These are phyloP conservation scores for Diplosphaera chodatii DNA, from an alignment of 139 green algal species.

Conservation along the genomic window DNA sequence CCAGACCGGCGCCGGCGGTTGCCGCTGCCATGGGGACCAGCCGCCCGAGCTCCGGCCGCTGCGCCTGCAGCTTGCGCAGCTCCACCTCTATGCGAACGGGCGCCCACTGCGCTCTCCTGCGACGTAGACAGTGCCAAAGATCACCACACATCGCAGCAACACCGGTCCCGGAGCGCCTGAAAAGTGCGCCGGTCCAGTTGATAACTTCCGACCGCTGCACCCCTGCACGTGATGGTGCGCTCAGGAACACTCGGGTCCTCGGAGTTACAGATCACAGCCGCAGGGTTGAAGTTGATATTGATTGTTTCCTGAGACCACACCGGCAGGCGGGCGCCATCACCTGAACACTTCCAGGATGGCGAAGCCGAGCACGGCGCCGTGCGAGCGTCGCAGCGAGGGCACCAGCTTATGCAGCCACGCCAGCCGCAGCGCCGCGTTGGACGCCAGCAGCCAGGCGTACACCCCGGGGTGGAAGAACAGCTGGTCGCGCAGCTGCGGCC, in stretches of 20 bases:
- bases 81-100: slow-evolving; percentile 86
- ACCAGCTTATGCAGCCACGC: slow-evolving; percentile 87
- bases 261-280: too few species aligned
- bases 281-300: too few species aligned
- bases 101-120: slow-evolving; percentile 83
- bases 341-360: slow-evolving; percentile 45
- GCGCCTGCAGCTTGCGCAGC: slow-evolving; percentile 61
- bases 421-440: slow-evolving; percentile 75
- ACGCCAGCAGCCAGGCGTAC: slow-evolving; percentile 53
- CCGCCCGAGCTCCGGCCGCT: slow-evolving; percentile 22
- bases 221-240: too few species aligned
- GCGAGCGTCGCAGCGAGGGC: slow-evolving; percentile 58
- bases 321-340: too few species aligned
- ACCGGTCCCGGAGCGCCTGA: slow-evolving; percentile 3
- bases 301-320: too few species aligned
- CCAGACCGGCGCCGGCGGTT: too few species aligned
- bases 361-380: slow-evolving; percentile 45
- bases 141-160: too few species aligned
- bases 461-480: slow-evolving; percentile 34
- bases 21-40: slow-evolving; percentile 15
- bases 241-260: too few species aligned
- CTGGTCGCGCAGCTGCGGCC: slow-evolving; percentile 32
- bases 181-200: too few species aligned
- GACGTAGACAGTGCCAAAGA: slow-evolving; percentile 22
- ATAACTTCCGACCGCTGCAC: too few species aligned